Base-by-base conservation (phyloP, 164 flowering plant species). In the Magnolia changhungtana region DNA sequence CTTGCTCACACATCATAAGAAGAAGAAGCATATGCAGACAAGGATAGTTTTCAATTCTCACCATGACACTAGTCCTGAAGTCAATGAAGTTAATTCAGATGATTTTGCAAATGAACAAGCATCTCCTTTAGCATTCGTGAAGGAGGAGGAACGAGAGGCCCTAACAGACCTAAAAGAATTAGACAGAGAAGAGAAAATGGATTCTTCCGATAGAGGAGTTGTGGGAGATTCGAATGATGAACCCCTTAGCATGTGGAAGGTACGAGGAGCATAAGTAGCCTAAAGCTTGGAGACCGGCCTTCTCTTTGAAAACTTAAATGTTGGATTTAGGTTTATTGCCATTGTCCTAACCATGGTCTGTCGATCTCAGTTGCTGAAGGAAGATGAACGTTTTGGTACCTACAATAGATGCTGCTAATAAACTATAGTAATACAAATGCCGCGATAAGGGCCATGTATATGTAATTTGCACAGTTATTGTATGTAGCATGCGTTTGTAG, bases 221-320 rank as follows among this genome's bases (percentile, higher is more conserved):
- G 65, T 83, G 29, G 89, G 80, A 72, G 76, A 83, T 69, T 87
- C 97, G 21, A 97, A 92, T 68, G 90, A 90, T 74, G 96, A 89
- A 85, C 92, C 93, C 78, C 95, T 94, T 73, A 80, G 86, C 72
- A 67, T 65, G 75, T 92, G 97, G 97, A 86, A 82, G 84, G 81
- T 72, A n/a, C 88, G 87, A 73, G 86, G 72, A 9, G 19, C 50
- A 27, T 55, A 72, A 19, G 18, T 13, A 4, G 10, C 66, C 27
- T 59, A 27, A 58, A 23, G 16, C 20, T 72, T 37, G 11, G 18
- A 2, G 18, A 9, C 1, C 52, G 2, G 16, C 7, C 19, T n/a
- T n/a, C n/a, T n/a, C n/a, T n/a, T n/a, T n/a, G n/a, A n/a, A n/a
- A n/a, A n/a, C n/a, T n/a, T n/a, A 37, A n/a, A n/a, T n/a, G n/a